Base-by-base conservation (phyloP, 805 yeast species). In the Suhomyces sp. region DNA sequence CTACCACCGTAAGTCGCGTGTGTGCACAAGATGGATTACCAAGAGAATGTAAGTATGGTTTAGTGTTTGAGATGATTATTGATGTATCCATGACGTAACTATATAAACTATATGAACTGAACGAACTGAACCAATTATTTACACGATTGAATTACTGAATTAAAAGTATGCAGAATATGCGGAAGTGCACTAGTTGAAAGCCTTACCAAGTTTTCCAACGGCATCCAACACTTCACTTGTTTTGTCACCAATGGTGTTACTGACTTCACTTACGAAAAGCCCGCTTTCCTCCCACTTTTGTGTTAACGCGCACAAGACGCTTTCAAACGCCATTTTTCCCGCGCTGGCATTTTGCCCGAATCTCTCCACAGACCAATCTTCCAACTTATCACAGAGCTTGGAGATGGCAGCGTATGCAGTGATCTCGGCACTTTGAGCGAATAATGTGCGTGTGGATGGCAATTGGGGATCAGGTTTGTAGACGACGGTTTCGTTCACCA, bases 321-420 rank as follows among this genome's bases (percentile, higher is more conserved):
- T 67, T 56, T 94, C 98, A 59, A 93, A 92, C 0, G 97, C 99
- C 27, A 70, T 59, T 59, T 84, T 86, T 27, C 99, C 99, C 59
- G 81, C 81, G 50, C 70, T 71, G 13, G 98, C 97, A 67, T 93
- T 93, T 65, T 89, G 94, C 44, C 85, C 83, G 68, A 93, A 94
- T 65, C 97, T 76, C 62, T 88, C 89, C 5, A 89, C 86, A 0
- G 92, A 82, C 96, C 97, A 93, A 47, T 90, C 96, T 68, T 93
- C 99, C 55, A 93, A 76, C 67, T 87, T 85, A 63, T 84, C 87
- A 66, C 96, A 87, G 4, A 94, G 69, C 53, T 82, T 78, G 50
- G 77, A 70, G 69, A 90, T 79, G 2, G 86, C 75, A 7, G 90
- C 89, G 67, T 85, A 87, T 0, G 98, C 97, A 1, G 91, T 85